These are phyloP conservation scores for Fusarium pininemorale DNA, from an alignment of 2,329 filamentous ascomycete genomes.

Conservation along the genomic window DNA sequence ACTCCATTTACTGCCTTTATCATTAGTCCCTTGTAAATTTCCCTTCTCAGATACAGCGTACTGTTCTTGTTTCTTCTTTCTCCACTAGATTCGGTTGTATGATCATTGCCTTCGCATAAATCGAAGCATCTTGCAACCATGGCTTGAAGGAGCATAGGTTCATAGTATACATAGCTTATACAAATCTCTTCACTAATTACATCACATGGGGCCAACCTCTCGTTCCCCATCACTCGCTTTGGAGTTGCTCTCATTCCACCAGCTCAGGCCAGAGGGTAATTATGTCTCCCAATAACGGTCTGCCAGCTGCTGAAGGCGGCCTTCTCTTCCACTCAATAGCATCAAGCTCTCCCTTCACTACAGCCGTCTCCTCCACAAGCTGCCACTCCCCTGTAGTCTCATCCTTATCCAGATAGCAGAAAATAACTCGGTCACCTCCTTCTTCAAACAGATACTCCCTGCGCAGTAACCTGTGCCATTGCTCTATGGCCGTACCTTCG, in stretches of 20 bases:
- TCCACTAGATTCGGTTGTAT: background rate
- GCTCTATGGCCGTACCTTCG: slow-evolving; percentile 43
- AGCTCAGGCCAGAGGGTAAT: slow-evolving; percentile 10
- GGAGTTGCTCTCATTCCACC: background rate
- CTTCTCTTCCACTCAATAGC: slow-evolving; percentile 26
- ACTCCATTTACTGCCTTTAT: accelerated
- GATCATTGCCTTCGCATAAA: background rate
- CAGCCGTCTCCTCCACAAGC: slow-evolving; percentile 29
- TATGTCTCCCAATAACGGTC: slow-evolving; percentile 25
- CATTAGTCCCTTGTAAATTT: background rate
- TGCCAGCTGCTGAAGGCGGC: slow-evolving; percentile 24
- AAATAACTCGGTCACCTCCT: slow-evolving; percentile 44
- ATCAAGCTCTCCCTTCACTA: slow-evolving; percentile 17
- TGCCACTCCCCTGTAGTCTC: slow-evolving; percentile 21
- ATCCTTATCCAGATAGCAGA: slow-evolving; percentile 44
- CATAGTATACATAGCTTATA: background rate
- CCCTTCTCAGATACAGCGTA: background rate
- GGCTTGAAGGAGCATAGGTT: background rate
- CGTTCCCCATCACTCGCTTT: background rate
- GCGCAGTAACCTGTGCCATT: slow-evolving; percentile 46
- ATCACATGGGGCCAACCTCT: background rate
- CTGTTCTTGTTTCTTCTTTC: background rate
- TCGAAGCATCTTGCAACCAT: background rate
- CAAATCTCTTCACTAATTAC: background rate
- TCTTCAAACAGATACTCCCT: slow-evolving; percentile 50